Evolutionary conservation across 805 yeast genomes (phyloP), one percentile per base, ranked within the genome.

Genomic region (Candida hungchunana): DNA sequence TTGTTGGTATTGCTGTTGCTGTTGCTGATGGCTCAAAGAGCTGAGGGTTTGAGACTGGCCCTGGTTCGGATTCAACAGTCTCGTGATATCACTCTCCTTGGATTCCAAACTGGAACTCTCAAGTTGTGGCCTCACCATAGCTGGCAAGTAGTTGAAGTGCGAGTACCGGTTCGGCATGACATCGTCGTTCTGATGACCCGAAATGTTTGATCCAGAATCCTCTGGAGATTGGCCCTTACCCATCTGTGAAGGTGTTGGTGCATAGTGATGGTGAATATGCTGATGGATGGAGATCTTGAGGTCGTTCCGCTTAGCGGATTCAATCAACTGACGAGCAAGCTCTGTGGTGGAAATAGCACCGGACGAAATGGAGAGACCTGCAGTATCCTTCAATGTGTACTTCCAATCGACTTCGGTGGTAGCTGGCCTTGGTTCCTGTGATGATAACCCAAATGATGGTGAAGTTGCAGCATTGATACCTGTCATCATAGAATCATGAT

Each of bases 221-320:
- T 36, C 52, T 7, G 57, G 53, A 6, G 55, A 46, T 5, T 33
- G 41, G 3, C 31, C 43, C 29, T 44, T 47, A 3, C 39, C 32
- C 6, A 11, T 10, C 5, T 71, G 75, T 15, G 34, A 15, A 1
- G 32, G 23, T 12, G 64, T 49, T 22, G 47, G 46, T 4, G 62
- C 67, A 58, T 82, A 80, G 58, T 83, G 88, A 54, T 85, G 85
- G 58, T 84, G 90, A 30, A 82, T 78, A 57, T 85, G 95, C 56
- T 87, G 95, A 59, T 87, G 95, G 15, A 87, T 73, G 4, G 87
- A 79, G 11, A 87, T 67, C 29, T 73, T 69, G 28, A 82, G 61
- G 14, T 73, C 69, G 46, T 74, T 69, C 32, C 62, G 60, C 42
- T 71, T 76, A 0, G 89, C 89, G 34, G 78, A 69, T 23, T 73